Base-by-base conservation (phyloP, 2,329 filamentous ascomycete genomes). In the Ramichloridium luteum region DNA sequence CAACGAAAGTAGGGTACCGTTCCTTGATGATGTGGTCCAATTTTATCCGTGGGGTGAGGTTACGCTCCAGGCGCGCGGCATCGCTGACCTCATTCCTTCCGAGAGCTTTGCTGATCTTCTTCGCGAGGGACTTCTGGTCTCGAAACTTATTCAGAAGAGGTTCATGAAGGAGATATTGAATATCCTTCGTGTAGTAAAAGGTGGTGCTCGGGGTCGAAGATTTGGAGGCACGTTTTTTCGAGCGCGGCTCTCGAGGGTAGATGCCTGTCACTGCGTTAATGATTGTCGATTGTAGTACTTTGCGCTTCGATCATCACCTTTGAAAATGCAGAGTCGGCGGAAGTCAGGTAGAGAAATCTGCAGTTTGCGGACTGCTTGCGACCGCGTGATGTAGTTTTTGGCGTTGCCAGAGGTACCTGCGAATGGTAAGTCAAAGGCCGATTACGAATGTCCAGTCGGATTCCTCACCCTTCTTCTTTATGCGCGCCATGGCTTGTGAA, bases 251-350 rank as follows among this genome's bases (percentile, higher is more conserved):
- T 53, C 90, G 81, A 45, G 90, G 90, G 62, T 94, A 98, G 58
- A 98, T 96, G 50, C 86, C 69, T 71, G 34, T n/a, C n/a, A n/a
- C n/a, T n/a, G n/a, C n/a, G n/a, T n/a, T n/a, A n/a, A n/a, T n/a
- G n/a, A n/a, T n/a, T n/a, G n/a, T n/a, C n/a, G n/a, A n/a, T n/a
- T n/a, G n/a, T n/a, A n/a, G n/a, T n/a, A n/a, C n/a, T n/a, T n/a
- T n/a, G n/a, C n/a, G n/a, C n/a, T n/a, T n/a, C 2, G 4, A 13
- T 17, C 10, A 40, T 10, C 52, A 68, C 72, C 90, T 68, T 96
- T 96, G 79, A 93, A 98, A 60, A 98, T 98, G 66, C 90, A 98
- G 56, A 98, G 72, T 64, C 93, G 80, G 63, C 90, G 79, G 65
- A 98, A 98, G 64, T 98, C 90, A 46, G 86, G 85, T 35, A 98